Evolutionary conservation across 495 filamentous ascomycete species (phyloP).

Genomic region (Talaromyces borbonicus): DNA sequence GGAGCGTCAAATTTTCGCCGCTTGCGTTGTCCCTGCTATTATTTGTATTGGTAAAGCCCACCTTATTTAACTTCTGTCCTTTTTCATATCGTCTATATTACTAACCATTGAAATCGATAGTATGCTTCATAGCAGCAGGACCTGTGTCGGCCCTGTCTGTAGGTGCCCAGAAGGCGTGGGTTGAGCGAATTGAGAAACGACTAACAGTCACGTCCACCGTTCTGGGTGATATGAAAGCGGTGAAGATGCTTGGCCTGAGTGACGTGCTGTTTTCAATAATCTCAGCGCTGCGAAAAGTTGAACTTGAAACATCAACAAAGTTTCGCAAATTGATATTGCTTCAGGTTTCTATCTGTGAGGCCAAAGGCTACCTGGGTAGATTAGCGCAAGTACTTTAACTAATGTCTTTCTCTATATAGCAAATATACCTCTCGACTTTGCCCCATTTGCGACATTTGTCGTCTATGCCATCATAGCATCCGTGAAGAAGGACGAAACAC

Average conservation of each 20-base stretch:
- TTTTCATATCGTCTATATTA: not conserved
- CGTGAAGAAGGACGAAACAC: slow-evolving; percentile 21
- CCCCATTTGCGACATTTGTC: slow-evolving; percentile 32
- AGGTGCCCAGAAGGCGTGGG: slow-evolving; percentile 23
- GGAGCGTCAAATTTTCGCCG: slow-evolving; percentile 38
- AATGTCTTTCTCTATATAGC: slow-evolving; percentile 4
- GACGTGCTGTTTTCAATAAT: slow-evolving; percentile 11
- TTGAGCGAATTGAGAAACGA: slow-evolving; percentile 18
- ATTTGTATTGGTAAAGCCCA: slow-evolving; percentile 26
- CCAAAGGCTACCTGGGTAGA: not conserved
- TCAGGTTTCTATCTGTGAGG: slow-evolving; percentile 11
- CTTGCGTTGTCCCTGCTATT: slow-evolving; percentile 35
- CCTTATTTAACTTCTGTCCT: slow-evolving; percentile 10
- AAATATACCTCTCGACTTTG: slow-evolving; percentile 12
- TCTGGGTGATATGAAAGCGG: slow-evolving; percentile 16
- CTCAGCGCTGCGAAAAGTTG: slow-evolving; percentile 4
- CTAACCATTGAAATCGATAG: slow-evolving; percentile 17
- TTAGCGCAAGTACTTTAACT: not conserved
- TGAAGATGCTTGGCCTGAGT: slow-evolving; percentile 33
- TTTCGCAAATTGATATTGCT: slow-evolving; percentile 11
- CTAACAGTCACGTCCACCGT: slow-evolving; percentile 17
- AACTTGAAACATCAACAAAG: slow-evolving; percentile 13
- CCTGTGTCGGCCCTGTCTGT: slow-evolving; percentile 10
- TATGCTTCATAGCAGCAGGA: slow-evolving; percentile 8
- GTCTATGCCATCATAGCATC: slow-evolving; percentile 34